Evolutionary conservation across 2,329 filamentous ascomycete species (phyloP), one percentile per base, ranked within the genome.

Genomic region (Mycosphaerella sp.): DNA sequence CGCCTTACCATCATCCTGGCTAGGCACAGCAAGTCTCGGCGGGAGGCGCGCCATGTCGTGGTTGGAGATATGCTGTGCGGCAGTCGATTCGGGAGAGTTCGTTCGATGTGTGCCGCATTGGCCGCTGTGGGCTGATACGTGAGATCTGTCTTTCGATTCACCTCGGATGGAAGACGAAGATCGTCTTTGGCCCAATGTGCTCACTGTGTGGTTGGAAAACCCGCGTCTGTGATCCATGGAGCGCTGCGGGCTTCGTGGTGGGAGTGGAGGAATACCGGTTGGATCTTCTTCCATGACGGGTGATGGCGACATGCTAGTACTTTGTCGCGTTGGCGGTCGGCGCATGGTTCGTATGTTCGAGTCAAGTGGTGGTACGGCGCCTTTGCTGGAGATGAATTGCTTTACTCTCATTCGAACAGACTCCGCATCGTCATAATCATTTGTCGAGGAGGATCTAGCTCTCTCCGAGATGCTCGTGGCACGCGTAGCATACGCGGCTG

Each of bases 351-450:
- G 55, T 41, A 55, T 53, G 45, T 37, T 39, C 13, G 51, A 53
- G 25, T 58, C 52, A 10, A 60, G 48, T 6, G 58, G 58, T 13
- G 58, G 58, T 32, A 54, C 51, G 1, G 58, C 58, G n/a, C 58
- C 58, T 35, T 57, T 56, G 34, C 51, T 56, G 6, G 54, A 55
- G 25, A 58, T 60, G 56, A 60, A 60, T 18, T 58, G 51, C 27
- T 54, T 45, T 9, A 58, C 55, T 44, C 56, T 45, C 21, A 52
- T 47, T 40, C 55, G 52, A 10, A 48, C 56, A 17, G 50, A 47
- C 35, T 55, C 50, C 7, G 52, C 46, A 34, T 54, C 52, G 25
- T 47, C 7, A 5, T 6, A 50, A 16, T 54, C 52, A n/a, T 44
- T 47, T 34, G 47, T 43, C 25, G 52, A 54, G 37, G 35, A 47